Conservation (phyloP, 2,329 filamentous ascomycete genomes). For the Neonectria ditissima region DNA sequence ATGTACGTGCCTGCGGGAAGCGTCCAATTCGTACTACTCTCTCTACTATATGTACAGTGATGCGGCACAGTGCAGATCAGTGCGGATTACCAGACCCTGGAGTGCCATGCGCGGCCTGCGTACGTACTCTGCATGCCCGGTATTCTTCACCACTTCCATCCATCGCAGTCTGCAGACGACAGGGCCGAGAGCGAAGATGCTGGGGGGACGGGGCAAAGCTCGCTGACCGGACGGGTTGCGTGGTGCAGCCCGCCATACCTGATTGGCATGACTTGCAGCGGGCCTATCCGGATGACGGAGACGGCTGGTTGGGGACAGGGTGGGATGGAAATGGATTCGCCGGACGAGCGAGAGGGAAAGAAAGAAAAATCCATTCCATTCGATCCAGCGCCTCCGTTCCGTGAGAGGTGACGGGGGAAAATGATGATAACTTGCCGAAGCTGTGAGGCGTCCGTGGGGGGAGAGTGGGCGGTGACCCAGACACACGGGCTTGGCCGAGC, state of each 20-base stretch:
- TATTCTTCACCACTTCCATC: constrained; percentile 12
- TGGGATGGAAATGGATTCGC: constrained; percentile 7
- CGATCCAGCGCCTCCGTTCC: neutral
- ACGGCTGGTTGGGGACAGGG: constrained; percentile 20
- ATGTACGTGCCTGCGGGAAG: constrained; percentile 8
- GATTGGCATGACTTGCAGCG: constrained; percentile 47
- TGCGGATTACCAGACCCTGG: neutral
- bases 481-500: constrained; percentile 11
- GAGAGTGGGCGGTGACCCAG: constrained; percentile 5
- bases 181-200: neutral
- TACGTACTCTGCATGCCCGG: constrained; percentile 11
- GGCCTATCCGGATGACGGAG: constrained; percentile 42
- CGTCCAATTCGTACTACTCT: neutral
- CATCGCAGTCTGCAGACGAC: neutral
- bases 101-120: neutral
- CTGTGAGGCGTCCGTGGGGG: constrained; percentile 4
- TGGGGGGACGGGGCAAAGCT: constrained; percentile 24
- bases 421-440: constrained; percentile 2
- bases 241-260: constrained; percentile 39
- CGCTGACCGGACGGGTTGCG: constrained; percentile 25
- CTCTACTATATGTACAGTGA: no score
- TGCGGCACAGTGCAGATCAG: neutral
- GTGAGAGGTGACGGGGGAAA: neutral
- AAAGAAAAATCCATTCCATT: neutral
- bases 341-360: constrained; percentile 7